Conservation (phyloP, 2,329 filamentous ascomycete species). For the Chrysosporium keratinophilum region DNA sequence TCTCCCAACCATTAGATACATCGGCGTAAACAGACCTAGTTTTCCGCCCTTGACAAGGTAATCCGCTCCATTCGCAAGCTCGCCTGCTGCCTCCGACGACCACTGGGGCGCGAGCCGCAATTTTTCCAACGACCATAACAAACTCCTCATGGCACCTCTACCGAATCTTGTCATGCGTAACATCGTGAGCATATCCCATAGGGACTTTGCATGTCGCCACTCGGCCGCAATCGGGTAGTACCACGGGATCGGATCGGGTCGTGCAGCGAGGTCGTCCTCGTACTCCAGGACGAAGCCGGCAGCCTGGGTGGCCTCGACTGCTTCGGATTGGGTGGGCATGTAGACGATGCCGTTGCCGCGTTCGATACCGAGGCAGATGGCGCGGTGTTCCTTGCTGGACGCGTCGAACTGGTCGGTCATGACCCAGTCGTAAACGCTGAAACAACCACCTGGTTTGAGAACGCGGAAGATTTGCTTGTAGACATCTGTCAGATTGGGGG, state of each 20-base stretch:
- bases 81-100: conserved; percentile 13
- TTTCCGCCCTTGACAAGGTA: conserved; percentile 13
- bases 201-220: conserved; percentile 11
- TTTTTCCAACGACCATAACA: conserved; percentile 16
- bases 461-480: conserved; percentile 24
- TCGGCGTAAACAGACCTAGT: conserved; percentile 17
- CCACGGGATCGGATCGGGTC: conserved; percentile 19
- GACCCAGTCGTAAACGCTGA: conserved; percentile 25
- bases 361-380: conserved; percentile 23
- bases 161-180: conserved; percentile 5
- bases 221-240: conserved; percentile 19
- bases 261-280: conserved; percentile 22
- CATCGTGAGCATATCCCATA: conserved; percentile 16
- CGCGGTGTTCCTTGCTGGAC: conserved; percentile 17
- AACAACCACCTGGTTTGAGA: conserved; percentile 22
- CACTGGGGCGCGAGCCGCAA: conserved; percentile 16
- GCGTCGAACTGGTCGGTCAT: conserved; percentile 23
- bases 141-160: conserved; percentile 1
- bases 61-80: conserved; percentile 16
- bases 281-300: conserved; percentile 22
- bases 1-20: conserved; percentile 19
- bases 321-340: conserved; percentile 18
- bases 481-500: conserved; percentile 19
- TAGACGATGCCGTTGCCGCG: conserved; percentile 23
- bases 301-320: conserved; percentile 17